Evolutionary conservation across 2,329 filamentous ascomycete species (phyloP), one percentile per base, ranked within the genome.

Genomic region (Leptographium lundbergii): DNA sequence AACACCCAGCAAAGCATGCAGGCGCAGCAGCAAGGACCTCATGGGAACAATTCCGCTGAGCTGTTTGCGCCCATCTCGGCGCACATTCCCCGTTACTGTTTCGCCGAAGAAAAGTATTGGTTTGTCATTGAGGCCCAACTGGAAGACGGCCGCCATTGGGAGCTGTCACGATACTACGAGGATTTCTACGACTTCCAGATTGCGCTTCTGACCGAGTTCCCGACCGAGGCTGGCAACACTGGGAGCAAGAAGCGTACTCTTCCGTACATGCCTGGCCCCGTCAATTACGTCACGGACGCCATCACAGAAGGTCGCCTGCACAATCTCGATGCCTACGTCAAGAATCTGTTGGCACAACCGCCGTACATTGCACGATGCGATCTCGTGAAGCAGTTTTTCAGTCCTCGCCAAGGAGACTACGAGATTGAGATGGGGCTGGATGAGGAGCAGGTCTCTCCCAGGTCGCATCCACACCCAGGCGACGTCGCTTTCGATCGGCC

Each of bases 121-220:
- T 99, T 97, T 68, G 89, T 96, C 58, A 92, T 99, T 61, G 91
- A 96, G 71, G 90, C 89, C 27, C 81, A 86, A 66, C 82, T 97
- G 71, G 90, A 96, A 68, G 91, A 97, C 69, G 91, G 91, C 54
- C 82, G 89, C 54, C 86, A 89, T 68, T 97, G 91, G 91, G 91
- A 96, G 69, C 76, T 99, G 56, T 92, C 90, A 47, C 85, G 94
- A 63, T 94, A 95, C 69, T 99, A 99, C 69, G 91, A 97, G 71
- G 94, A 97, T 74, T 99, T 99, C 69, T 99, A 97, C 74, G 94
- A 97, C 71, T 92, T 97, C 71, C 94, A 99, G 71, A 97, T 97
- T 68, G 89, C 91, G 36, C 84, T 99, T 10, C 82, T 99, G 55
- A 92, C 91, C 52, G 89, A 86, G 64, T 97, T 96, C 68, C 92